phyloP scores from a whole-genome alignment of 108 stramenopile genomes.

The Cyclotella sp. region DNA sequence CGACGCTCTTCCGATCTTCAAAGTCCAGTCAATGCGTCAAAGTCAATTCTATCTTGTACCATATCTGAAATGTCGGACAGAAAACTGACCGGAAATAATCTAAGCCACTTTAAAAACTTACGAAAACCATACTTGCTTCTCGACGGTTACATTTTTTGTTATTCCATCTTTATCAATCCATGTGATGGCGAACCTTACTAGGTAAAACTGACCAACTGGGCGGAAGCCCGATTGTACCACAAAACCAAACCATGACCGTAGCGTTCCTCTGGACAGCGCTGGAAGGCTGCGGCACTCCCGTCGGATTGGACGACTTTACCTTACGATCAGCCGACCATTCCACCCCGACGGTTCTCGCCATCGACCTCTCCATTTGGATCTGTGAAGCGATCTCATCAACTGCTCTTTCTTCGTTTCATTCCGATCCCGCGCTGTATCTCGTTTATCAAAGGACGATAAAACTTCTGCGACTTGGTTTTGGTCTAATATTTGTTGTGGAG shows the following conservation, averaged over 20 bases:
- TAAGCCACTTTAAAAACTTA: too few relatives aligned
- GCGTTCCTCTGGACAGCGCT: conserved; percentile 78
- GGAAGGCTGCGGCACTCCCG: conserved; percentile 70
- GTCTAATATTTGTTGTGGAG: conserved; percentile 94
- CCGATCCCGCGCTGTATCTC: conserved; percentile 73
- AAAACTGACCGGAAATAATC: too few relatives aligned
- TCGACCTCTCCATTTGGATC: conserved; percentile 96
- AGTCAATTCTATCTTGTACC: too few relatives aligned
- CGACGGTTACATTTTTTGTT: too few relatives aligned
- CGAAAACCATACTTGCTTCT: too few relatives aligned
- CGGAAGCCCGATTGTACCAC: not conserved
- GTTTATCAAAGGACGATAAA: conserved; percentile 84
- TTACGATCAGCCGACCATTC: conserved; percentile 8
- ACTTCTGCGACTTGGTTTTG: conserved; percentile 86
- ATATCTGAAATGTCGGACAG: too few relatives aligned
- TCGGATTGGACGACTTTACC: conserved; percentile 61
- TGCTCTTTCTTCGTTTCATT: conserved; percentile 63
- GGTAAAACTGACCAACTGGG: not conserved
- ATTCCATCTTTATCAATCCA: not conserved
- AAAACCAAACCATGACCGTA: conserved; percentile 70
- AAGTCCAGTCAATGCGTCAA: too few relatives aligned
- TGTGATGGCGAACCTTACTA: not conserved
- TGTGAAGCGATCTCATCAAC: conserved; percentile 75
- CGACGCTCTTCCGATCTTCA: too few relatives aligned
- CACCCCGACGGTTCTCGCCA: conserved; percentile 72